Evolutionary conservation across 2,329 filamentous ascomycete species (phyloP).

Genomic region (Raffaelea albimanens): DNA sequence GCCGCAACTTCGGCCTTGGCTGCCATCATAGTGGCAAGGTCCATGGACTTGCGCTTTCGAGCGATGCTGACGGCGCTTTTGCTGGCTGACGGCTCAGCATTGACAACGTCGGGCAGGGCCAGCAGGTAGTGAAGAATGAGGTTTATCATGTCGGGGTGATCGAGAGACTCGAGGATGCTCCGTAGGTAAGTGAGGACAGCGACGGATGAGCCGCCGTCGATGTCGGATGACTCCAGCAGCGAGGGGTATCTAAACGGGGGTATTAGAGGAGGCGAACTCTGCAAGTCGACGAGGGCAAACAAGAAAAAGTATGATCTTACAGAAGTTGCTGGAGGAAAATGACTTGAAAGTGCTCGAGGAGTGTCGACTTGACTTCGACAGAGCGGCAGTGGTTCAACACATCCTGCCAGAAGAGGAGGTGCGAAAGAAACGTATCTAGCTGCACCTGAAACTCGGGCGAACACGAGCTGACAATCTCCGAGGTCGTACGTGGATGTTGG

Average conservation of each 20-base stretch:
- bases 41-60: constrained; percentile 79
- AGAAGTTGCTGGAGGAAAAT: constrained; percentile 91
- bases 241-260: constrained; percentile 74
- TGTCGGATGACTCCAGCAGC: constrained; percentile 89
- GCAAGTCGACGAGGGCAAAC: not conserved
- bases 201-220: constrained; percentile 92
- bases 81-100: constrained; percentile 19
- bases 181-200: constrained; percentile 90
- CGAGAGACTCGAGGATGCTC: constrained; percentile 80
- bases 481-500: constrained; percentile 57
- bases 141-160: constrained; percentile 89
- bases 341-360: constrained; percentile 94
- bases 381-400: constrained; percentile 93
- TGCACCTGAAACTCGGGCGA: constrained; percentile 72
- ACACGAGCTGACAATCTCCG: constrained; percentile 65
- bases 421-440: constrained; percentile 86
- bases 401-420: constrained; percentile 96
- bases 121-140: constrained; percentile 89
- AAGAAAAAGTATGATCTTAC: constrained; percentile 37
- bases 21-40: constrained; percentile 72
- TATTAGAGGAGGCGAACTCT: too few relatives aligned
- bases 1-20: constrained; percentile 62
- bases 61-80: constrained; percentile 52
- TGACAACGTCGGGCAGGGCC: constrained; percentile 56
- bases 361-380: constrained; percentile 79